Evolutionary conservation across 306 rosid species (phyloP).

Genomic region (Cercis canadensis): DNA sequence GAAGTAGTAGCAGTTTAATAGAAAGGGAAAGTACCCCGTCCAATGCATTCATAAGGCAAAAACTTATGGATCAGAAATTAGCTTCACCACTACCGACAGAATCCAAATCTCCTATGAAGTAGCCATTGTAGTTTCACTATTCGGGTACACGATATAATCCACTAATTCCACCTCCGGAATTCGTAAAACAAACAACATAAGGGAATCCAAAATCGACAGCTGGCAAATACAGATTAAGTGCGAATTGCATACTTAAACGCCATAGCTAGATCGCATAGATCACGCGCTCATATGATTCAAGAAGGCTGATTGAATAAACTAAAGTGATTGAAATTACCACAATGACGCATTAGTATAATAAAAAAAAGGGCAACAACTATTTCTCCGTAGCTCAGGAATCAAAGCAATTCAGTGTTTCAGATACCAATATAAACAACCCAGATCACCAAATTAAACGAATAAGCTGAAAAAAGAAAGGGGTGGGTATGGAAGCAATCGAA

Average conservation of each 20-base stretch:
- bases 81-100: not conserved
- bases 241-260: not conserved
- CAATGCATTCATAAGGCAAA: not conserved
- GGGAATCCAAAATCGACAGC: not conserved
- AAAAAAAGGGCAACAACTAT: not conserved
- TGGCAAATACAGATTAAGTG: not conserved
- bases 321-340: not conserved
- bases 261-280: conserved; percentile 44
- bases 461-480: not conserved
- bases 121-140: conserved; percentile 2
- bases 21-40: not conserved
- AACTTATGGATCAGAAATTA: not conserved
- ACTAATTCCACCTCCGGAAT: conserved; percentile 6
- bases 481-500: conserved; percentile 38
- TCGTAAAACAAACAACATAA: too few relatives aligned
- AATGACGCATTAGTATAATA: not conserved
- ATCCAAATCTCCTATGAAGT: not conserved
- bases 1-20: conserved; percentile 2
- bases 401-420: not conserved
- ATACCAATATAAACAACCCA: not conserved
- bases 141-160: not conserved
- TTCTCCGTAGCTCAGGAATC: not conserved
- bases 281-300: conserved; percentile 4
- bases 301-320: not conserved
- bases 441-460: not conserved